phyloP scores from a whole-genome alignment of 2,329 filamentous ascomycete species.

The Ophiocordyceps unilateralis region DNA sequence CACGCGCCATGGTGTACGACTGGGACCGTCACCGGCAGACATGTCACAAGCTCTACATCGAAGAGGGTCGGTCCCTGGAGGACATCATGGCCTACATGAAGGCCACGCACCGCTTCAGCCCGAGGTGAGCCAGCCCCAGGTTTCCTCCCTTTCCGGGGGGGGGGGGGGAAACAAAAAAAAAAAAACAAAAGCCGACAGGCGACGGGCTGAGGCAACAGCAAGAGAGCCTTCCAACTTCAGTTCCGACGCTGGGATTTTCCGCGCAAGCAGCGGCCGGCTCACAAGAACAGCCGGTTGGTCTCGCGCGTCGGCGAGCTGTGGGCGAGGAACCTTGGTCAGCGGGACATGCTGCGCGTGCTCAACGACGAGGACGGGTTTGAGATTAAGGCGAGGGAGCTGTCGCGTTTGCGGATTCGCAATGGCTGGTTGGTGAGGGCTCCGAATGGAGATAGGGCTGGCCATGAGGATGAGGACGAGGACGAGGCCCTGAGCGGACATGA shows the following conservation, averaged over 20 bases:
- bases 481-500: constrained; percentile 30
- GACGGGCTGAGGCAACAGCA: constrained; percentile 26
- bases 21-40: constrained; percentile 26
- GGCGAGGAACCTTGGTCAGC: constrained; percentile 55
- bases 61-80: constrained; percentile 54
- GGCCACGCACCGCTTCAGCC: constrained; percentile 45
- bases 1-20: constrained; percentile 23
- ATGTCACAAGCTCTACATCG: constrained; percentile 51
- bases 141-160: too few species aligned
- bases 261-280: constrained; percentile 52
- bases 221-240: constrained; percentile 59
- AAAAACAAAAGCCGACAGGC: too few species aligned
- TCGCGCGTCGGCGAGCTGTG: constrained; percentile 59
- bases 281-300: constrained; percentile 51
- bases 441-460: constrained; percentile 38
- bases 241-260: constrained; percentile 70
- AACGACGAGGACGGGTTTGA: constrained; percentile 53
- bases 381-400: constrained; percentile 54
- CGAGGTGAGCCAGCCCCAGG: constrained; percentile 42
- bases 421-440: constrained; percentile 47
- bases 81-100: constrained; percentile 61
- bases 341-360: constrained; percentile 55
- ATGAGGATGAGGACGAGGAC: constrained; percentile 48
- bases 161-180: too few species aligned
- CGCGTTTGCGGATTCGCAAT: constrained; percentile 51